A percentile compares a stretch with the other conserved stretches of the same genome.
Evolutionary conservation across 2,329 filamentous ascomycete species (phyloP).

Genomic region (Ilyonectria destructans): DNA sequence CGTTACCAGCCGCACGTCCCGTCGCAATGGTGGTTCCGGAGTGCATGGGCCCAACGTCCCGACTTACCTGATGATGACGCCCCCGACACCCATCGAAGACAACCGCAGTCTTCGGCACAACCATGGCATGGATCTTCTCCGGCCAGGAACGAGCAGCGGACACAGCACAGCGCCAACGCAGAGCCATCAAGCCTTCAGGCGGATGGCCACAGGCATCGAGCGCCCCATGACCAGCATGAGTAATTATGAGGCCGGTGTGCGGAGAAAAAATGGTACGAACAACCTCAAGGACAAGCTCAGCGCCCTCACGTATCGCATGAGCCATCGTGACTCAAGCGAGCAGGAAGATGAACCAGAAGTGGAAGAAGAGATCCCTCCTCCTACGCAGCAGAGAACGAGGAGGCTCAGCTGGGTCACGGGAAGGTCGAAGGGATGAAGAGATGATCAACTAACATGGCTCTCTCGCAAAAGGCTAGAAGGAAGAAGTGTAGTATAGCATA

Average conservation of each 20-base stretch:
- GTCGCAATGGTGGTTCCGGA: constrained; percentile 54
- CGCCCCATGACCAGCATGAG: constrained; percentile 55
- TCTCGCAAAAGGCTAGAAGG: not conserved
- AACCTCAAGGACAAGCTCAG: constrained; percentile 57
- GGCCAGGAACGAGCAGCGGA: constrained; percentile 54
- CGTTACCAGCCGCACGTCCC: constrained; percentile 64
- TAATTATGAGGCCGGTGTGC: constrained; percentile 45
- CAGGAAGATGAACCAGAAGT: constrained; percentile 45
- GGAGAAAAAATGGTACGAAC: constrained; percentile 50
- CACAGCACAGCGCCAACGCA: constrained; percentile 39
- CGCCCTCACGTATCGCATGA: constrained; percentile 53
- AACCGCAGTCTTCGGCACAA: constrained; percentile 41
- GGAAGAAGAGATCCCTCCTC: constrained; percentile 39
- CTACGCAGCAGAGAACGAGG: constrained; percentile 25
- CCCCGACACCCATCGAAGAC: constrained; percentile 60
- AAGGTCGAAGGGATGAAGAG: constrained; percentile 14
- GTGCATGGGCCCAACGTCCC: constrained; percentile 53
- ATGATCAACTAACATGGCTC: not conserved
- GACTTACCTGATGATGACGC: constrained; percentile 64
- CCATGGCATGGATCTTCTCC: constrained; percentile 52
- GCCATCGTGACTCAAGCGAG: constrained; percentile 42
- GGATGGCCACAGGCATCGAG: constrained; percentile 43
- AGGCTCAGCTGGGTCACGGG: constrained; percentile 27
- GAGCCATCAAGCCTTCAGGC: constrained; percentile 44
- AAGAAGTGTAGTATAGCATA: constrained; percentile 13